Conservation (phyloP, 1,139 yeast genomes). For the Chernovozyma sophiae-reginae region DNA sequence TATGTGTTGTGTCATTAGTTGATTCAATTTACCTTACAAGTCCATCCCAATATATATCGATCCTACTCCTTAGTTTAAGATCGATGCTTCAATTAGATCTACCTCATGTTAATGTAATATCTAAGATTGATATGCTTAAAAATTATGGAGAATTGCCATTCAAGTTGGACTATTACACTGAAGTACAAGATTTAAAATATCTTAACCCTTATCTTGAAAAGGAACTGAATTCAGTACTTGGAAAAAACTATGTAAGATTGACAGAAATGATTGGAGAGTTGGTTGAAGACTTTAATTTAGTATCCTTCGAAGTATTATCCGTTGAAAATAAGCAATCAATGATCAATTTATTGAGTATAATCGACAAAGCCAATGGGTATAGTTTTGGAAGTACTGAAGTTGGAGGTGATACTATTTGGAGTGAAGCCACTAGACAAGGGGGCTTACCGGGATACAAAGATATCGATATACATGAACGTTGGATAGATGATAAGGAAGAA, state of each 20-base stretch:
- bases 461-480: constrained; percentile 86
- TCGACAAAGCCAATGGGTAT: constrained; percentile 93
- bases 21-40: constrained; percentile 83
- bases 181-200: constrained; percentile 77
- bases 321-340: constrained; percentile 90
- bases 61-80: constrained; percentile 73
- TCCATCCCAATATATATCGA: constrained; percentile 89
- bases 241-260: constrained; percentile 60
- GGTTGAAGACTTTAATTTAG: constrained; percentile 82
- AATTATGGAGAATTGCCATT: constrained; percentile 62
- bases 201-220: constrained; percentile 66
- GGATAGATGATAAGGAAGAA: constrained; percentile 81
- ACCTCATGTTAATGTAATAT: constrained; percentile 52
- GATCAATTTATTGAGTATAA: constrained; percentile 70
- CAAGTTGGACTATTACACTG: constrained; percentile 80
- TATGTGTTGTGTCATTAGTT: constrained; percentile 82
- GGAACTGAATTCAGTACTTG: constrained; percentile 61
- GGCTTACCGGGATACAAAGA: constrained; percentile 48
- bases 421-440: constrained; percentile 84
- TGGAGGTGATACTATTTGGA: constrained; percentile 96
- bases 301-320: constrained; percentile 82
- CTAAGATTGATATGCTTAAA: constrained; percentile 79
- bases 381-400: constrained; percentile 87
- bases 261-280: constrained; percentile 80
- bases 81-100: constrained; percentile 47